Base-by-base conservation (phyloP, 306 rosid genomes). In the Castanea crenata region DNA sequence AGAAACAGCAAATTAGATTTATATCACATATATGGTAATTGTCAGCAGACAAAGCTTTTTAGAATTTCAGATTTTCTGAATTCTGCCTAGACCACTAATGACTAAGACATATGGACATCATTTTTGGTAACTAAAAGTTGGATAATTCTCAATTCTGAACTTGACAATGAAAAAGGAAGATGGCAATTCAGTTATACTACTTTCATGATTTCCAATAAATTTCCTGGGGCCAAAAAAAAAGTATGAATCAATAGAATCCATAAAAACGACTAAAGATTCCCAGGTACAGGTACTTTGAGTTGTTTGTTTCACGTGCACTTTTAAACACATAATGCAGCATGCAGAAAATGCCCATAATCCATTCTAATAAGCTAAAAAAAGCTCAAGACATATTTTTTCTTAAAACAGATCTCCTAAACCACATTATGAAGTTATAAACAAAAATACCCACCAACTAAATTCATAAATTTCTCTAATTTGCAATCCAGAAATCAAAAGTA, bases 401-500 rank as follows among this genome's bases (percentile, higher is more conserved):
- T 32, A 32, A 32, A 5, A 32, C 34, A 32, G 1, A 32, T 32
- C 34, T 32, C 34, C 34, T 32, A 32, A 5, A 32, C 34, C 34
- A 32, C 5, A 32, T 4, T 32, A 32, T 32, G 34, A 32, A 38
- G 11, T 38, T 38, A 35, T 5, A 3, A 41, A 41, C 11, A 41
- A 41, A 7, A 41, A 41, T 0, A 41, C 3, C 46, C 1, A 41
- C 12, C 46, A 41, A 0, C 46, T 41, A 58, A 56, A n/a, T 25
- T 35, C 32, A 44, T 6, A 55, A 6, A 41, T 63, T 49, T 77
- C 67, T 7, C 25, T 31, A 55, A 15, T 20, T 56, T 20, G 56
- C 35, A 23, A 79, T 68, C 29, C 79, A 74, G 46, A 3, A 71
- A 65, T 51, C 78, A 78, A 77, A 88, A 70, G 57, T 64, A 61